A percentile compares a stretch with the other conserved stretches of the same genome.
Conservation (phyloP, 2,329 filamentous ascomycete genomes). For the Cytospora schulzeri region DNA sequence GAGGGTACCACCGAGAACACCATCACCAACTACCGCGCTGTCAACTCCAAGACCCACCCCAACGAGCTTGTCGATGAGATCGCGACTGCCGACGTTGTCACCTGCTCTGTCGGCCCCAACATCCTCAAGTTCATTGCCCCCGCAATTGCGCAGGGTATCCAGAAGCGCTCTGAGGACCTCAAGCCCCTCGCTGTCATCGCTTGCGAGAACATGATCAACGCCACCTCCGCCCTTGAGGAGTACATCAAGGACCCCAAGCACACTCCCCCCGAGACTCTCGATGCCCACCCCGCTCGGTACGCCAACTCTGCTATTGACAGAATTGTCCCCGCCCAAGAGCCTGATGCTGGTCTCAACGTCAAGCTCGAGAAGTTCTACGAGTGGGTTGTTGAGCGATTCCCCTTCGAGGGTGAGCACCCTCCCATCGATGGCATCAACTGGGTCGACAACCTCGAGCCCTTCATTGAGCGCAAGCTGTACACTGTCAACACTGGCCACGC, state of each 20-base stretch:
- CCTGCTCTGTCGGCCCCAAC: constrained; percentile 94
- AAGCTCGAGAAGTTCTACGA: constrained; percentile 98
- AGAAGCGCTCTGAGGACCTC: constrained; percentile 64
- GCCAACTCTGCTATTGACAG: constrained; percentile 98
- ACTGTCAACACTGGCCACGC: constrained; percentile 99
- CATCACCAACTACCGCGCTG: constrained; percentile 94
- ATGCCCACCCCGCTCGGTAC: constrained; percentile 76
- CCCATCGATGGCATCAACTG: constrained; percentile 87
- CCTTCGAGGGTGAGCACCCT: constrained; percentile 75
- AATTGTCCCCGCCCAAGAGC: constrained; percentile 89
- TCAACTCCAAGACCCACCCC: constrained; percentile 91
- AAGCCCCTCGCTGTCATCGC: constrained; percentile 88
- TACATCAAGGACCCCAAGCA: constrained; percentile 77
- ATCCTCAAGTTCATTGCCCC: constrained; percentile 96
- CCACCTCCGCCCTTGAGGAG: constrained; percentile 82
- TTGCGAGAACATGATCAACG: constrained; percentile 96
- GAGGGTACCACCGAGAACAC: constrained; percentile 79
- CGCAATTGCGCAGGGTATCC: constrained; percentile 91
- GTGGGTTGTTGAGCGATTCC: constrained; percentile 91
- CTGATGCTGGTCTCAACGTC: constrained; percentile 80
- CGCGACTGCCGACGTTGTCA: constrained; percentile 84
- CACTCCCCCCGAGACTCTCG: constrained; percentile 67
- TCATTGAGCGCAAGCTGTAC: constrained; percentile 99
- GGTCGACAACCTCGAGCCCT: constrained; percentile 88
- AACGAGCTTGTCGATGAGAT: constrained; percentile 82